Base-by-base conservation (phyloP, 495 filamentous ascomycete species). In the Penicillium maclennaniae region DNA sequence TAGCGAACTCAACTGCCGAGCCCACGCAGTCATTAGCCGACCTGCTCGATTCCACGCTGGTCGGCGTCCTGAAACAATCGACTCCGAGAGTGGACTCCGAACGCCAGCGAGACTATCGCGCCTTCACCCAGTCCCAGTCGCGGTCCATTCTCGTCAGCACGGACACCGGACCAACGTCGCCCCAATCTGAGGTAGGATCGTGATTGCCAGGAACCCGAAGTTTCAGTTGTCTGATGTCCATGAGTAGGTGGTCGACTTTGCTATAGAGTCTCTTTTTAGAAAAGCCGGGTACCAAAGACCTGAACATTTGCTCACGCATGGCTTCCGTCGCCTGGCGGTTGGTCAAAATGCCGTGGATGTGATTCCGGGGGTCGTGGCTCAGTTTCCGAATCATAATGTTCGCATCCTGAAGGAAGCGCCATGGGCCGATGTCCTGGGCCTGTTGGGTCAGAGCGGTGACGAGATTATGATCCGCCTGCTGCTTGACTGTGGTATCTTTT, bases 391-490 rank as follows among this genome's bases (percentile, higher is more conserved):
- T 56, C 72, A 71, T 8, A 83, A 91, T 68, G 84, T 91, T 7
- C 70, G 79, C 25, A 76, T 73, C 9, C 67, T 98, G 47, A 95
- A 91, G 69, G 62, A 76, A 23, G 58, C 73, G 5, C 80, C 86
- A 31, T 98, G 93, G 93, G 77, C 79, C 21, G 78, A 85, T 25
- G 64, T 93, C 10, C 77, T 92, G 5, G 68, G 71, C 28, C 70
- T 96, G 10, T 69, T 98, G 39, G 89, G 89, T 0, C 80, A 79
- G 53, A 83, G 84, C 55, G 91, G 92, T 3, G 88, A 96, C 47
- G 79, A 79, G 14, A 84, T 91, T 59, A 95, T 98, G 86, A 76
- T 91, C 45, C 79, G 85, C 56, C 68, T 97, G 26, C 63, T 97
- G 17, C 63, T 95, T 4, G 80, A 93, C 56, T 90, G 87, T 63